These are phyloP conservation scores for Phyllosticta citribraziliensis DNA, from an alignment of 2,329 filamentous ascomycete species.

Conservation along the genomic window DNA sequence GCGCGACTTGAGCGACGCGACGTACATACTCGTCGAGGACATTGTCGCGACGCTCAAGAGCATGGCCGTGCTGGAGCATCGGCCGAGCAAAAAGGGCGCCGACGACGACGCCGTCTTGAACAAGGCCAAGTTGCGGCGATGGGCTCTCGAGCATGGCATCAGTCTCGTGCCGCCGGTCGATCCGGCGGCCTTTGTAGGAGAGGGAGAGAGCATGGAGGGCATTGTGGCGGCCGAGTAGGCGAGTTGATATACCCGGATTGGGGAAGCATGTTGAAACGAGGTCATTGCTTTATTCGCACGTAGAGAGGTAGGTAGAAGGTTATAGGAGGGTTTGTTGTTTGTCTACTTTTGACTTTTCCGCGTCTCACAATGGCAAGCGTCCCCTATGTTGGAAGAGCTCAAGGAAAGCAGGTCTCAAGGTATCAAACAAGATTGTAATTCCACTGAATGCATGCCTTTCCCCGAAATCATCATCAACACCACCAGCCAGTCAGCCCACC, in stretches of 20 bases:
- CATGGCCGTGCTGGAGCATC: constrained; percentile 46
- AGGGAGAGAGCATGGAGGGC: neutral
- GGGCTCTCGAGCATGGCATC: constrained; percentile 7
- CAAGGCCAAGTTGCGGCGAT: constrained; percentile 8
- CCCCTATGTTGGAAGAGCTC: too few relatives aligned
- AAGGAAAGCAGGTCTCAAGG: too few relatives aligned
- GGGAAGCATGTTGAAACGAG: neutral
- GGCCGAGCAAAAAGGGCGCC: neutral
- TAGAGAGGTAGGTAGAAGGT: neutral
- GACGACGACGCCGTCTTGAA: constrained; percentile 2
- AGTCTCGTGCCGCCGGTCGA: constrained; percentile 6
- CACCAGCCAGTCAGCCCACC: too few relatives aligned
- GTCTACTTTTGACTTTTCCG: too few relatives aligned
- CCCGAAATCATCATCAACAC: too few relatives aligned
- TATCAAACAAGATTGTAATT: too few relatives aligned
- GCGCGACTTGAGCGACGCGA: constrained; percentile 61
- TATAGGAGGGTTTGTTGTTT: too few relatives aligned
- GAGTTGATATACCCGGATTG: neutral
- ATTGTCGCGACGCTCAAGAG: constrained; percentile 67
- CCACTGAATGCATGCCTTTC: too few relatives aligned
- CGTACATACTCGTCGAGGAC: constrained; percentile 79
- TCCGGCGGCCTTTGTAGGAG: neutral
- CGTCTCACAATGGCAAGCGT: too few relatives aligned
- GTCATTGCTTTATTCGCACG: neutral
- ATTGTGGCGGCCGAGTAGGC: neutral